phyloP scores from a whole-genome alignment of 2,329 filamentous ascomycete species.

The Ophiosphaerella narmari region DNA sequence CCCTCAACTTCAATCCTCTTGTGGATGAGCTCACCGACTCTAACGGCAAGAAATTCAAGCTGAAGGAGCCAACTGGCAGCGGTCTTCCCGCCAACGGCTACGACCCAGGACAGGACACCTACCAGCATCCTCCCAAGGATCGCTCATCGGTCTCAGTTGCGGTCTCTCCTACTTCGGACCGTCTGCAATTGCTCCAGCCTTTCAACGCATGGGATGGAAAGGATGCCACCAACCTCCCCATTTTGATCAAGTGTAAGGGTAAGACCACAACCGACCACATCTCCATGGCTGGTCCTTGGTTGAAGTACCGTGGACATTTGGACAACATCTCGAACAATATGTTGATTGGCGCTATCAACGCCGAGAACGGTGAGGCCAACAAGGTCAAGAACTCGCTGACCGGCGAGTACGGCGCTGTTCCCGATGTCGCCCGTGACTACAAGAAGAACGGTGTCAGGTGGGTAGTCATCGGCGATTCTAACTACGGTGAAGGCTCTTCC shows the following conservation, averaged over 20 bases:
- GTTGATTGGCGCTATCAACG: conserved; percentile 96
- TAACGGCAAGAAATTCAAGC: conserved; percentile 94
- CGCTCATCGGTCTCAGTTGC: conserved; percentile 74
- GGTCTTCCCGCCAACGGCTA: conserved; percentile 82
- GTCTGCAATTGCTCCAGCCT: conserved; percentile 87
- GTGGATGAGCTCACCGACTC: conserved; percentile 91
- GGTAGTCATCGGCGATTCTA: conserved; percentile 99
- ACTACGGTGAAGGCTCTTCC: conserved; percentile 97
- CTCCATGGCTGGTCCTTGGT: conserved; percentile 94
- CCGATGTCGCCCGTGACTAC: conserved; percentile 94
- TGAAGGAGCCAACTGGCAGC: conserved; percentile 77
- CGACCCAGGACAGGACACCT: conserved; percentile 89
- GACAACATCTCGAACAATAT: conserved; percentile 99
- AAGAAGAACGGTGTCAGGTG: conserved; percentile 95
- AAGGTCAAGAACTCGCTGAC: conserved; percentile 91
- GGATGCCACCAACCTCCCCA: conserved; percentile 81
- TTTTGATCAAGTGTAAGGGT: conserved; percentile 94
- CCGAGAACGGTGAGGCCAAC: conserved; percentile 95
- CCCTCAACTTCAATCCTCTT: conserved; percentile 91
- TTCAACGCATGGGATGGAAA: conserved; percentile 92
- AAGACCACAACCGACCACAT: conserved; percentile 98
- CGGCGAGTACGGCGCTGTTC: conserved; percentile 84
- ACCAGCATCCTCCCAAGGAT: conserved; percentile 89
- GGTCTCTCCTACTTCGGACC: conserved; percentile 87
- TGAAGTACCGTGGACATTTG: conserved; percentile 98